Percentiles rank a stretch among this genome's conserved stretches.
Conservation (phyloP, 305 asterid species). For the Fraxinus latifolia region DNA sequence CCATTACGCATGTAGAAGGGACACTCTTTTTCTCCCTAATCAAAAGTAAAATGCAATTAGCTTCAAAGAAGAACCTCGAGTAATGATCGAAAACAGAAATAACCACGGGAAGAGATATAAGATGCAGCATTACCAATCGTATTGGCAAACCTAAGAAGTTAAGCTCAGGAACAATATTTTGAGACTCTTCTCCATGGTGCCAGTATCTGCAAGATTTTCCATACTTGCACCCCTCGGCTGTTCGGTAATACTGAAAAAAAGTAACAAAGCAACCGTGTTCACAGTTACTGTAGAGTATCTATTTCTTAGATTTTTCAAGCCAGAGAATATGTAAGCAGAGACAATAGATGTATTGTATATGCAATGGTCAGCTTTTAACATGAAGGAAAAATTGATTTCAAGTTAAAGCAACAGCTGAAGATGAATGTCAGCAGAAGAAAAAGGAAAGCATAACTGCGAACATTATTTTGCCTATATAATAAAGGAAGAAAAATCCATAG, state of each 20-base stretch:
- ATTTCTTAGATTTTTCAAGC: neutral
- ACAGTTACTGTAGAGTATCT: neutral
- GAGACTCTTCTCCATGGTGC: slow-evolving; percentile 29
- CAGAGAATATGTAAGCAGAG: neutral
- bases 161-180: slow-evolving; percentile 19
- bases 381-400: neutral
- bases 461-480: neutral
- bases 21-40: slow-evolving; percentile 45
- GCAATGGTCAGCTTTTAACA: neutral
- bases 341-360: neutral
- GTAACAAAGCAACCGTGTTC: neutral
- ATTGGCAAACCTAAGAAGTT: slow-evolving; percentile 41
- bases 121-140: slow-evolving; percentile 27
- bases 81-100: neutral
- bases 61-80: neutral
- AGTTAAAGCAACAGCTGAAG: neutral
- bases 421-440: neutral
- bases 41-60: neutral
- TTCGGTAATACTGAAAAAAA: slow-evolving; percentile 36
- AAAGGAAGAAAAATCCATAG: neutral
- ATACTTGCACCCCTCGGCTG: slow-evolving; percentile 39
- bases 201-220: slow-evolving; percentile 32
- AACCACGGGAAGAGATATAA: neutral
- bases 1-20: slow-evolving; percentile 41
- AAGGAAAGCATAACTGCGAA: neutral